Conservation (phyloP, 495 filamentous ascomycete genomes). For the Penicillium antarcticum region DNA sequence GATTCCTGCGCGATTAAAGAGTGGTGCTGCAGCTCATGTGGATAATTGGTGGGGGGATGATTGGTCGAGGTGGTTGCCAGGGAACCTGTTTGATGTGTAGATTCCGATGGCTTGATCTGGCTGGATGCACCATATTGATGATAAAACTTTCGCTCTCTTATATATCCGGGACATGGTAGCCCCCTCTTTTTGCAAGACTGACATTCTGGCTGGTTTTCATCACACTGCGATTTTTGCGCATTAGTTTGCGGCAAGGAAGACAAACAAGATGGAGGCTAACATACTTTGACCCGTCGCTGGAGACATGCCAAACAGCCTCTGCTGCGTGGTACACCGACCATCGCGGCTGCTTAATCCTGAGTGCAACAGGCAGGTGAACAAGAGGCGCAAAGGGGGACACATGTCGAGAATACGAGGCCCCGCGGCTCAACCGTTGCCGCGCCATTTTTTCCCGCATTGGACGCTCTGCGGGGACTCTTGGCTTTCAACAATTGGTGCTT, state of each 20-base stretch:
- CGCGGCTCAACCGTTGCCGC: too few species aligned
- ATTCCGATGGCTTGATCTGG: not conserved
- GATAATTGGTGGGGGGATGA: not conserved
- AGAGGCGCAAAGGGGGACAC: not conserved
- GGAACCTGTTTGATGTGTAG: not conserved
- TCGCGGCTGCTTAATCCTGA: slow-evolving; percentile 7
- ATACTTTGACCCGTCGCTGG: slow-evolving; percentile 31
- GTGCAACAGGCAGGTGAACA: not conserved
- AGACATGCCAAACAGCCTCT: slow-evolving; percentile 37
- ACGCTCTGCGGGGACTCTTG: too few species aligned
- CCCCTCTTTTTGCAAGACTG: slow-evolving; percentile 25
- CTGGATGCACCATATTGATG: not conserved
- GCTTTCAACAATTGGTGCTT: too few species aligned
- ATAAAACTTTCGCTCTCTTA: slow-evolving; percentile 19
- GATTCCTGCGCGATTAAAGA: not conserved
- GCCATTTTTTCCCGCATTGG: too few species aligned
- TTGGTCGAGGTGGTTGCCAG: not conserved
- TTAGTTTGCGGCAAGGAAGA: not conserved
- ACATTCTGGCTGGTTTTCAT: slow-evolving; percentile 29
- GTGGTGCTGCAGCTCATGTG: not conserved
- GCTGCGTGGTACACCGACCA: slow-evolving; percentile 42
- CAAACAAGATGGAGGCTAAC: not conserved
- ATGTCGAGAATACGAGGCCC: slow-evolving; percentile 5
- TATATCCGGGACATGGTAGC: slow-evolving; percentile 30
- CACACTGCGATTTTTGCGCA: slow-evolving; percentile 18